Evolutionary conservation across 1,284 basidiomycete genomes (phyloP).

Genomic region (Cryptococcus sp.): DNA sequence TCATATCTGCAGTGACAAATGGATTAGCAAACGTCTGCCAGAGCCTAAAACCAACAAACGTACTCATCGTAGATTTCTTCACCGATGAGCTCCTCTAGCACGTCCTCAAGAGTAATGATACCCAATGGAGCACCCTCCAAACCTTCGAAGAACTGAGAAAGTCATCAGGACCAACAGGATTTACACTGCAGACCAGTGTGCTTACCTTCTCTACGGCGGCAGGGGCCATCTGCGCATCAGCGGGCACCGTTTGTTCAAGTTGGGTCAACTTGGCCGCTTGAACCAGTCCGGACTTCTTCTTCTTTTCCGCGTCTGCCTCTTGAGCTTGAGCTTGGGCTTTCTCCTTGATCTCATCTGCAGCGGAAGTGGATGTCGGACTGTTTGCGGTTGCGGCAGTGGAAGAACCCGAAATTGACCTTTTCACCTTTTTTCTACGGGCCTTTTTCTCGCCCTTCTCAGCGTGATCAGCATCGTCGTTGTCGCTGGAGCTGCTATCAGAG

Average conservation of each 20-base stretch:
- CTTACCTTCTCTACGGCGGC: conserved; percentile 67
- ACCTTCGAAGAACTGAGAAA: conserved; percentile 67
- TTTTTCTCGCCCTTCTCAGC: conserved; percentile 25
- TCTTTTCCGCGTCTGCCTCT: conserved; percentile 41
- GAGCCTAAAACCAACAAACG: conserved; percentile 1
- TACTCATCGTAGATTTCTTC: conserved; percentile 87
- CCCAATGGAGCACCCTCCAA: conserved; percentile 75
- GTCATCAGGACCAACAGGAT: neutral
- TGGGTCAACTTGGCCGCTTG: conserved; percentile 54
- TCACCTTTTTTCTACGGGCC: conserved; percentile 17
- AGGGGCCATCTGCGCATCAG: conserved; percentile 73
- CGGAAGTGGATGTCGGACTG: conserved; percentile 29
- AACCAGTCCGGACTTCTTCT: conserved; percentile 54
- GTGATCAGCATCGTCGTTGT: conserved; percentile 44
- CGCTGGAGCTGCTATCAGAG: conserved; percentile 64
- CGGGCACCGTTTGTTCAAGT: conserved; percentile 77
- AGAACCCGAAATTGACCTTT: conserved; percentile 9
- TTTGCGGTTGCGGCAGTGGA: conserved; percentile 11
- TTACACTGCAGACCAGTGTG: conserved; percentile 5
- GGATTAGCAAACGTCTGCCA: neutral
- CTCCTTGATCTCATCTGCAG: conserved; percentile 28
- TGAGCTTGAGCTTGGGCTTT: conserved; percentile 11
- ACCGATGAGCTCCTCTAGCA: conserved; percentile 85
- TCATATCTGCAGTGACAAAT: conserved; percentile 25
- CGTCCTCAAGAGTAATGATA: conserved; percentile 90